Base-by-base conservation (phyloP, 1,284 basidiomycete species). In the Fomes fomentarius region DNA sequence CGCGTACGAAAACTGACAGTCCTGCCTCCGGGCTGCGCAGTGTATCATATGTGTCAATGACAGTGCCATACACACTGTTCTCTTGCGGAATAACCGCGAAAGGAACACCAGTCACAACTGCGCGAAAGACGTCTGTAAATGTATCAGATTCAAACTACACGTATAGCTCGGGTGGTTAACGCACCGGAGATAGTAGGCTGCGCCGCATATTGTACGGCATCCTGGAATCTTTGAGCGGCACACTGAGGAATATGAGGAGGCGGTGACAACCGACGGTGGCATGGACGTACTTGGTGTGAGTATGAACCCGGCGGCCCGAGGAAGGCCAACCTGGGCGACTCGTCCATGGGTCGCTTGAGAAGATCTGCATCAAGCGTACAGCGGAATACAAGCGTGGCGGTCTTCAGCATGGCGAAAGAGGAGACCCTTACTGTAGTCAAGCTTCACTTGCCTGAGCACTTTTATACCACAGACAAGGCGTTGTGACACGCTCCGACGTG, bases 281-380 rank as follows among this genome's bases (percentile, higher is more conserved):
- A 30, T 15, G 26, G 6, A 67, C 77, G 54, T 56, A 85, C 89
- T 76, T 91, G 87, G 61, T 92, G 89, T 42, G 89, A 82, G 67
- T 89, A 91, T 33, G 89, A 92, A 41, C 90, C 89, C 43, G 78
- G 66, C 21, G 90, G 89, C 9, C 89, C 89, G 26, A 92, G 74
- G 65, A 85, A 83, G 26, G 67, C 69, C 19, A 74, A 51, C 52
- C 63, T 65, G 8, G 69, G 66, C 24, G 40, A 31, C 4, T 47
- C 46, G 34, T 41, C 31, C 56, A 57, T 57, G 45, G 39, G 25
- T 52, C 42, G 35, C 37, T 31, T 43, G 30, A 35, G 50, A 46
- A 37, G 37, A 52, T 51, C 41, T 28, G 25, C 17, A 51, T 39
- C 14, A 34, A 19, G 26, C 14, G n/a, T 19, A 42, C n/a, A 30